Evolutionary conservation across 176 grass and related monocot genomes (phyloP), one percentile per base, ranked within the genome.

Genomic region (Lolium perenne): DNA sequence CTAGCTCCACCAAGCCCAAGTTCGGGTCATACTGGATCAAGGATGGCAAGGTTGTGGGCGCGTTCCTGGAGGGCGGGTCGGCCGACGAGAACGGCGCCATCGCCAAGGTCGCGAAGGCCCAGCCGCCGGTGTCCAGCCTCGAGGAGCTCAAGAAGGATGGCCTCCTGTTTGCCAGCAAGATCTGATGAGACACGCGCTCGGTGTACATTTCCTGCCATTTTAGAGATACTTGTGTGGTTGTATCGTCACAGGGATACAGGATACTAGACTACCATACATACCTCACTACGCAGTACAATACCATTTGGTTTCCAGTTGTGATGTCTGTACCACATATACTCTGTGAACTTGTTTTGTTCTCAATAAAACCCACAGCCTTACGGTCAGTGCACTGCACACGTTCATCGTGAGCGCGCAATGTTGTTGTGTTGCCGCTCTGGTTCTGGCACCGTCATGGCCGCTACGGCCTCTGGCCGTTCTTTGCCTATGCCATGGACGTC

Each of bases 1-100:
- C 93, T 2, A 22, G 86, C 54, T 89, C 90, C 0, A 76, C 90
- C 53, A 95, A 95, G 57, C 93, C 93, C 25, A 95, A 95, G 83
- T 98, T 98, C 29, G 96, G 96, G 14, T 94, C 96, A 0, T 98
- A 98, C 88, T 98, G 96, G 96, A 91, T 98, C 70, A 94, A 98
- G 70, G 96, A 98, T 51, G 88, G 90, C 53, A 98, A 95, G 87
- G 86, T 98, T 4, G 22, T 95, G 0, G 96, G 96, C 0, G 91
- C 88, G 78, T 98, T 98, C 88, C 90, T 98, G 6, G 96, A 98
- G 84, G 96, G 96, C 8, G 97, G 97, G 70, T 92, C 88, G 35
- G 45, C 86, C 0, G 97, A 98, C 7, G 97, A 98, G 81, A 91
- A 92, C 80, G 90, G 91, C 21, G 93, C 88, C 84, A 94, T 98